These are phyloP conservation scores for Lentinula boryana DNA, from an alignment of 768 basidiomycete genomes.

Conservation along the genomic window DNA sequence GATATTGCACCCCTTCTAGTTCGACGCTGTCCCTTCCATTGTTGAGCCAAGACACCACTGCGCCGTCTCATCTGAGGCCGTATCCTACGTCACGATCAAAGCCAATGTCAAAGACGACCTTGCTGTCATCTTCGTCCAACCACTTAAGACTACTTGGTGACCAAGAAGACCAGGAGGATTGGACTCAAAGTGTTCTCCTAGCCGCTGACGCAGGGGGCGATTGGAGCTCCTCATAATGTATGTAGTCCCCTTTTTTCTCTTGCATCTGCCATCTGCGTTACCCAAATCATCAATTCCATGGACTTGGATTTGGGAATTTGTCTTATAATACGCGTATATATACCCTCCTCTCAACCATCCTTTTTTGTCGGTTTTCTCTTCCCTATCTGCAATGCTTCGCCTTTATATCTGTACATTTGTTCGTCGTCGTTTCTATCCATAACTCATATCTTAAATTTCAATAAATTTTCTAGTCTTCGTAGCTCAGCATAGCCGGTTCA, in stretches of 20 bases:
- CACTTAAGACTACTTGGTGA: constrained; percentile 42
- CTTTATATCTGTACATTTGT: not conserved
- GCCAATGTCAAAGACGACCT: constrained; percentile 13
- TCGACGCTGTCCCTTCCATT: constrained; percentile 9
- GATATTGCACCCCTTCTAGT: constrained; percentile 14
- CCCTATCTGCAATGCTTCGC: not conserved
- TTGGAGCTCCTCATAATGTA: constrained; percentile 15
- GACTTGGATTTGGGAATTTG: not conserved
- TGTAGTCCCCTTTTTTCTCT: not conserved
- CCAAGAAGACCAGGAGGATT: constrained; percentile 51
- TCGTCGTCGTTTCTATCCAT: not conserved
- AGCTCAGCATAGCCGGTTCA: too few species aligned
- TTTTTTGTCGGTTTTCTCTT: not conserved
- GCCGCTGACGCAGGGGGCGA: constrained; percentile 51
- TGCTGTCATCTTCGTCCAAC: constrained; percentile 32
- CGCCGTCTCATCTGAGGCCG: constrained; percentile 8
- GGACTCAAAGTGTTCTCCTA: constrained; percentile 68
- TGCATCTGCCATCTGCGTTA: not conserved
- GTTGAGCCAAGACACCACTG: not conserved
- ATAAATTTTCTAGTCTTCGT: too few species aligned
- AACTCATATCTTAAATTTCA: not conserved
- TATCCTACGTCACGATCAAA: constrained; percentile 10
- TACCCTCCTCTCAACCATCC: not conserved
- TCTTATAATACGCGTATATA: not conserved
- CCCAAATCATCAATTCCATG: not conserved